Conservation (phyloP, 1,284 basidiomycete genomes). For the Sanghuangporus baumii region DNA sequence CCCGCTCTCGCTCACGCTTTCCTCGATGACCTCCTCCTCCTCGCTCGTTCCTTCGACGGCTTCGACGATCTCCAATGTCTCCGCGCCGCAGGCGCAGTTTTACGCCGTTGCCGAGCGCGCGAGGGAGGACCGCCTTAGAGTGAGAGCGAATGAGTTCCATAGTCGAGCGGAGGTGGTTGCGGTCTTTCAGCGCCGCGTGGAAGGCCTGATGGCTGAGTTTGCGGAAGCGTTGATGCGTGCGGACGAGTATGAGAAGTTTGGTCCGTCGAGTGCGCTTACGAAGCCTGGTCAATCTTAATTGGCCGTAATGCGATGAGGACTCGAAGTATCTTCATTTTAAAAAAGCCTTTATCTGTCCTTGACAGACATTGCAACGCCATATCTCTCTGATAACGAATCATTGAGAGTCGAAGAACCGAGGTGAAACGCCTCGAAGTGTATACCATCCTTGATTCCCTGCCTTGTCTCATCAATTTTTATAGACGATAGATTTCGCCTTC, state of each 20-base stretch:
- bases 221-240: conserved; percentile 14
- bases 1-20: conserved; percentile 11
- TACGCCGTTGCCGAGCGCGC: conserved; percentile 15
- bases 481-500: conserved; percentile 11
- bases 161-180: conserved; percentile 16
- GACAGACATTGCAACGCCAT: too few species aligned
- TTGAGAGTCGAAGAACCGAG: not conserved
- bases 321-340: not conserved
- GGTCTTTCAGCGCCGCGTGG: conserved; percentile 14
- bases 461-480: not conserved
- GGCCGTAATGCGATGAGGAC: not conserved
- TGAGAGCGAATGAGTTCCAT: conserved; percentile 15
- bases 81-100: conserved; percentile 10
- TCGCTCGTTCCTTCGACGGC: conserved; percentile 1
- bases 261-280: not conserved
- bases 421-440: not conserved
- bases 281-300: not conserved
- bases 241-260: conserved; percentile 16
- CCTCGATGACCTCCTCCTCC: conserved; percentile 4
- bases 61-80: not conserved
- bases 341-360: not conserved
- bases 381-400: not conserved
- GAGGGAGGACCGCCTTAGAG: conserved; percentile 12
- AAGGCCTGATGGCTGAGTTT: conserved; percentile 17
- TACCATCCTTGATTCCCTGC: not conserved